phyloP scores from a whole-genome alignment of 192 early-diverging fungal species.

The Pecoramyces ruminantium region DNA sequence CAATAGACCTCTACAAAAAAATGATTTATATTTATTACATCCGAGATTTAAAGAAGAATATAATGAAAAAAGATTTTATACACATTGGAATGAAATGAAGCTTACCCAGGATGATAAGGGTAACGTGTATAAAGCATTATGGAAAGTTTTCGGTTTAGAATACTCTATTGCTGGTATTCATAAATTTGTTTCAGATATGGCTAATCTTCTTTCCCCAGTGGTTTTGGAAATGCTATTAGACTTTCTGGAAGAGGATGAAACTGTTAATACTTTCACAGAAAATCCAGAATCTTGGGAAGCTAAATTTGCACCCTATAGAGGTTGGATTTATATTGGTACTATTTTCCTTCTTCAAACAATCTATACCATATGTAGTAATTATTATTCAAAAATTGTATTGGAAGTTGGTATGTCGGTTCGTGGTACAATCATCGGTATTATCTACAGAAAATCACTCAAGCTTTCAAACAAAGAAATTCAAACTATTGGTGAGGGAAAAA shows the following conservation, averaged over 20 bases:
- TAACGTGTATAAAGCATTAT: not conserved
- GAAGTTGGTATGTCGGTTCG: slow-evolving; percentile 18
- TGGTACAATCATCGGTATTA: slow-evolving; percentile 23
- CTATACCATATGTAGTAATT: slow-evolving; percentile 13
- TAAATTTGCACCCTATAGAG: not conserved
- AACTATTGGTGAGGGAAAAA: slow-evolving; percentile 15
- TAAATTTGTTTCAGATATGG: not conserved
- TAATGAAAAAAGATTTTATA: not conserved
- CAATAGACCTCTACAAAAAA: not conserved
- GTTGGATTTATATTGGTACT: not conserved
- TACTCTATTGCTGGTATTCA: not conserved
- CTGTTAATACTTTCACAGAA: too few relatives aligned
- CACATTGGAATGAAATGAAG: not conserved
- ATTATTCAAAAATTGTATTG: slow-evolving; percentile 20
- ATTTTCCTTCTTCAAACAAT: slow-evolving; percentile 5
- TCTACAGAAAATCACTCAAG: slow-evolving; percentile 36
- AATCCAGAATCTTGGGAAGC: too few relatives aligned
- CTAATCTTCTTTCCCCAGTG: not conserved
- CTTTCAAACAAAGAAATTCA: slow-evolving; percentile 25
- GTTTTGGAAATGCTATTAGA: not conserved
- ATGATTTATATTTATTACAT: not conserved
- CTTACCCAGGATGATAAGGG: not conserved
- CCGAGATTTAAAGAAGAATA: not conserved
- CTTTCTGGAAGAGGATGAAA: not conserved
- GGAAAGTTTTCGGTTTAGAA: not conserved